Evolutionary conservation across 164 flowering plant genomes (phyloP), one percentile per base, ranked within the genome.

Genomic region (Saururus chinensis): DNA sequence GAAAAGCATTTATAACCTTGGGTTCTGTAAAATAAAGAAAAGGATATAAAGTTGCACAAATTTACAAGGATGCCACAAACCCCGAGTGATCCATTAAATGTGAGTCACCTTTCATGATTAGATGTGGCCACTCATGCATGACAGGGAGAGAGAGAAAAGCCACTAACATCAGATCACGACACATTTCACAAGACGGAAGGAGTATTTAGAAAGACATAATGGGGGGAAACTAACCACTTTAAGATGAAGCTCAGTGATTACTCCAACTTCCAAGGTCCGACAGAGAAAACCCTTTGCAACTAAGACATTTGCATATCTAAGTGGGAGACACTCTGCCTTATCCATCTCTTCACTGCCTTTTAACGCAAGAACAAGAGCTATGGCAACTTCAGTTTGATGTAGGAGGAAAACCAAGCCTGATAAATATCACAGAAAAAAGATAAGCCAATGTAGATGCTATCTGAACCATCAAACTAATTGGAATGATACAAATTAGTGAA

Each of bases 241-340:
- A 71, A 87, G 66, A 73, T 95, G 95, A 71, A 77, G 76, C 77
- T 92, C 86, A 42, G 82, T 69, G 51, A 84, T 83, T 55, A 66
- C 62, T 53, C 88, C 95, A 78, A 91, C 76, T 64, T 88, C 95
- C 60, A 51, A 78, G 20, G 83, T 79, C 60, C 74, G 78, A 73
- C 89, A 86, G 70, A 84, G 71, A 77, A 91, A 95, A 54, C 96
- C 90, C 74, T 86, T 95, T 4, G 92, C 82, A 63, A 84, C 66
- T 60, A 89, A 71, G 60, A 76, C 73, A 40, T 80, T 78, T 60
- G 96, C 96, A 79, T 81, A 89, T 35, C 92, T 87, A 63, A 85
- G 87, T 64, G 99, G 95, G 69, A 82, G 57, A 64, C 81, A 77
- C 37, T 82, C 88, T 66, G 83, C 90, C 74, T 70, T 82, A 58